These are phyloP conservation scores for Aphanomyces stellatus DNA, from an alignment of 352 stramenopile species.

Conservation along the genomic window DNA sequence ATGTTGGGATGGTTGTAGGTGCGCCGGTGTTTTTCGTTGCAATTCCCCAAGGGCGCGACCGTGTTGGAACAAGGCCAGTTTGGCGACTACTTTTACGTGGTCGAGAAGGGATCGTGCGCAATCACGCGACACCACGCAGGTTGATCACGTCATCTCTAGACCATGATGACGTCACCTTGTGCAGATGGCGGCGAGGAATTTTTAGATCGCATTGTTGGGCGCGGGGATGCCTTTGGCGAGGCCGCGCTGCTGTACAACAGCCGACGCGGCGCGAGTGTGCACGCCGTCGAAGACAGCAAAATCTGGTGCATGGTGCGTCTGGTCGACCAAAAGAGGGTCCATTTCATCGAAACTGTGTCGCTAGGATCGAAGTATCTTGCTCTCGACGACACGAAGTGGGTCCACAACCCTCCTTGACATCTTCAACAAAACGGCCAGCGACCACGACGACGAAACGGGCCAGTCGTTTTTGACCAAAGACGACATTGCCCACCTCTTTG, in stretches of 20 bases:
- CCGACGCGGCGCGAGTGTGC: slow-evolving; percentile 87
- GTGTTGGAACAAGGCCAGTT: slow-evolving; percentile 72
- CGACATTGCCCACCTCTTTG: slow-evolving; percentile 1
- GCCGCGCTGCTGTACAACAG: slow-evolving; percentile 95
- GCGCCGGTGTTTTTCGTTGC: slow-evolving; percentile 72
- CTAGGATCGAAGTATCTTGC: slow-evolving; percentile 60
- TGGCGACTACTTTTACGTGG: slow-evolving; percentile 81
- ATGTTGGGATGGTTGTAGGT: slow-evolving; percentile 7
- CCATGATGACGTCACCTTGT: neutral
- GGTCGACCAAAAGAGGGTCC: too few species aligned
- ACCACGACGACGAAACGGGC: neutral
- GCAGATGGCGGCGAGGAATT: slow-evolving; percentile 29
- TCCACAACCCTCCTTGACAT: slow-evolving; percentile 67
- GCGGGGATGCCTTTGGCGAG: slow-evolving; percentile 88
- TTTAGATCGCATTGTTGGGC: slow-evolving; percentile 61
- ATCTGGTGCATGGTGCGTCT: slow-evolving; percentile 90
- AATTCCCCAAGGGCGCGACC: slow-evolving; percentile 43
- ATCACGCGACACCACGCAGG: slow-evolving; percentile 63
- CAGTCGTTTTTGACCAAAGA: slow-evolving; percentile 4
- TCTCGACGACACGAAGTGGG: slow-evolving; percentile 75
- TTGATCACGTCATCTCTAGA: slow-evolving; percentile 3
- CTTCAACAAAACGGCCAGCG: slow-evolving; percentile 43
- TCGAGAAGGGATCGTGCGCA: slow-evolving; percentile 67
- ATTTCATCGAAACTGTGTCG: too few species aligned
- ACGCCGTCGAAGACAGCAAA: slow-evolving; percentile 75